These are phyloP conservation scores for Sphaerobolus stellatus DNA, from an alignment of 1,284 basidiomycete species.

Conservation along the genomic window DNA sequence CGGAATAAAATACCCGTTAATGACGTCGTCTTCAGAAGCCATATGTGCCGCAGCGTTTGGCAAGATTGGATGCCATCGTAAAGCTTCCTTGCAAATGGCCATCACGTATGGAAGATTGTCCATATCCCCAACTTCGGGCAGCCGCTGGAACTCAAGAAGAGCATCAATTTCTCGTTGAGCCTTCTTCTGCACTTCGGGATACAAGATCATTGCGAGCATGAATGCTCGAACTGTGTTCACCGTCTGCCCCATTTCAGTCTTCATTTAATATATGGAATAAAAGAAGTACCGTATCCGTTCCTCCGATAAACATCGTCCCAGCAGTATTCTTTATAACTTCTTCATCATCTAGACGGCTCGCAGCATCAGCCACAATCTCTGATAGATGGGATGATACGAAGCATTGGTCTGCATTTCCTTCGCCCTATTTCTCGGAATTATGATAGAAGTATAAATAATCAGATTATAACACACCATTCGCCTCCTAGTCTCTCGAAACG, in stretches of 20 bases:
- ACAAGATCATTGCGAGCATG: slow-evolving; percentile 22
- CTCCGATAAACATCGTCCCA: background rate
- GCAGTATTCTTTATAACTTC: background rate
- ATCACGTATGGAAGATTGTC: slow-evolving; percentile 20
- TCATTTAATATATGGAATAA: too few relatives aligned
- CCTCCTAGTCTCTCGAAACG: background rate
- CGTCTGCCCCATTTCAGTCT: too few relatives aligned
- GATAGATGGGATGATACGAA: background rate
- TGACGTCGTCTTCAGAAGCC: slow-evolving; percentile 2
- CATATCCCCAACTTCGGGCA: slow-evolving; percentile 10
- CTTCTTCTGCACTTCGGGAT: slow-evolving; percentile 21
- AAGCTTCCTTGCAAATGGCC: slow-evolving; percentile 23
- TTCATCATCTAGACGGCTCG: background rate
- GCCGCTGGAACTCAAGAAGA: background rate
- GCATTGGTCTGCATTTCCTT: background rate
- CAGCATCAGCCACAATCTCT: background rate
- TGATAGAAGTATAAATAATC: background rate
- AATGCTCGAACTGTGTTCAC: too few relatives aligned
- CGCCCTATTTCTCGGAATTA: background rate
- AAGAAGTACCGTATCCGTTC: background rate
- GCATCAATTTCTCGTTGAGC: background rate
- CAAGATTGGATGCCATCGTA: slow-evolving; percentile 20
- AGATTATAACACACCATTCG: background rate
- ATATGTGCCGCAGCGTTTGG: slow-evolving; percentile 10
- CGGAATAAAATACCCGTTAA: background rate